phyloP scores from a whole-genome alignment of 2,329 filamentous ascomycete genomes.

The Cordyceps farinosa region DNA sequence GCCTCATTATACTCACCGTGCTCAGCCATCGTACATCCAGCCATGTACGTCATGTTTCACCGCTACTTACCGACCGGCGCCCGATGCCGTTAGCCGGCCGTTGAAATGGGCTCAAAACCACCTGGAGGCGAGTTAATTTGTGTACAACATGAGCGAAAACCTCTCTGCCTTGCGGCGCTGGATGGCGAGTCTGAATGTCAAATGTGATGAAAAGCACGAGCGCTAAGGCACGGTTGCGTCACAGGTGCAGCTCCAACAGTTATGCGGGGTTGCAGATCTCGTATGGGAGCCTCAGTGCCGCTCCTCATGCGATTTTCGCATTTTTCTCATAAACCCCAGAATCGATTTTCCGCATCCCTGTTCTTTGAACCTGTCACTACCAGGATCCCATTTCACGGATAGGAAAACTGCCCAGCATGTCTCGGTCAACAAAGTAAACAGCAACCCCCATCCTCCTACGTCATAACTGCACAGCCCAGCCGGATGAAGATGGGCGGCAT shows the following conservation, averaged over 20 bases:
- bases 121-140: not conserved
- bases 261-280: conserved; percentile 15
- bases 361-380: not conserved
- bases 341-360: not conserved
- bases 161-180: not conserved
- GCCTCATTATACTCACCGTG: not conserved
- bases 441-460: not conserved
- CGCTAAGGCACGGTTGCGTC: conserved; percentile 17
- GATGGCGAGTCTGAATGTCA: no score
- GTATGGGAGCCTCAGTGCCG: not conserved
- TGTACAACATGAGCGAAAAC: not conserved
- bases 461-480: conserved; percentile 2
- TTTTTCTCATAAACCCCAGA: not conserved
- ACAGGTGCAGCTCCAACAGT: not conserved
- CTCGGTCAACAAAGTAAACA: conserved; percentile 12
- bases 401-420: not conserved
- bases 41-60: conserved; percentile 13
- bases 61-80: not conserved
- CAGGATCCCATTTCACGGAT: not conserved
- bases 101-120: not conserved
- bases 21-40: not conserved
- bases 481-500: not conserved
- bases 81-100: not conserved
- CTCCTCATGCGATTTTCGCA: not conserved
- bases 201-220: conserved; percentile 1